A percentile compares a stretch with the other conserved stretches of the same genome.
These are phyloP conservation scores for Capronia americana DNA, from an alignment of 2,329 filamentous ascomycete genomes.

Conservation along the genomic window DNA sequence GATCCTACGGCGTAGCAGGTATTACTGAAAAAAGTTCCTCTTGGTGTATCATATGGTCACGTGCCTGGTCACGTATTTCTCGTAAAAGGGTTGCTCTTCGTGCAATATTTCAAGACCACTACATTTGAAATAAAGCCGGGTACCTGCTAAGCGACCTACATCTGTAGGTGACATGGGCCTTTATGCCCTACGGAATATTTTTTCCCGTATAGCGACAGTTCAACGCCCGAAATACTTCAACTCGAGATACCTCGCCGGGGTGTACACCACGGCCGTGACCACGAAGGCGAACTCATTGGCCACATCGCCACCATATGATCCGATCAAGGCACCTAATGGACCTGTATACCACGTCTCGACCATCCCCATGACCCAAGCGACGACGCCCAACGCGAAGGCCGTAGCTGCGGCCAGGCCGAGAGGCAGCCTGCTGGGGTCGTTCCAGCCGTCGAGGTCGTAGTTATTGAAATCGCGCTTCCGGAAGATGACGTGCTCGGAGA, in stretches of 20 bases:
- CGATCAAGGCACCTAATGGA: constrained; percentile 53
- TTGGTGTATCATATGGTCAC: too few species aligned
- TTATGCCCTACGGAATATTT: neutral
- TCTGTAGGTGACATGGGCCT: too few species aligned
- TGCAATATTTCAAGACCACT: too few species aligned
- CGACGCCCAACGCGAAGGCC: constrained; percentile 55
- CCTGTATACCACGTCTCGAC: constrained; percentile 61
- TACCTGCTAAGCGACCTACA: too few species aligned
- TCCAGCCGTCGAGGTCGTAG: constrained; percentile 60
- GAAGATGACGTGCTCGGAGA: constrained; percentile 58
- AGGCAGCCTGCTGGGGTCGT: constrained; percentile 53
- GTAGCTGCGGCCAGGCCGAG: constrained; percentile 52
- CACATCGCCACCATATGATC: constrained; percentile 55
- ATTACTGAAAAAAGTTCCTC: too few species aligned
- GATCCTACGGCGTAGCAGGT: too few species aligned
- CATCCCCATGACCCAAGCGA: constrained; percentile 64
- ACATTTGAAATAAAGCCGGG: too few species aligned
- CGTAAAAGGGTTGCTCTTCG: too few species aligned
- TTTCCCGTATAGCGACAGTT: neutral
- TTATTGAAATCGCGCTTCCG: constrained; percentile 50
- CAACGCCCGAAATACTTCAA: constrained; percentile 35
- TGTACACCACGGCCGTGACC: constrained; percentile 56
- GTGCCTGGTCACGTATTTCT: too few species aligned
- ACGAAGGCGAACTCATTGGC: constrained; percentile 61
- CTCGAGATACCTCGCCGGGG: constrained; percentile 59